A percentile compares a stretch with the other conserved stretches of the same genome.
phyloP scores from a whole-genome alignment of 2,329 filamentous ascomycete genomes.

The Fusarium transvaalense region DNA sequence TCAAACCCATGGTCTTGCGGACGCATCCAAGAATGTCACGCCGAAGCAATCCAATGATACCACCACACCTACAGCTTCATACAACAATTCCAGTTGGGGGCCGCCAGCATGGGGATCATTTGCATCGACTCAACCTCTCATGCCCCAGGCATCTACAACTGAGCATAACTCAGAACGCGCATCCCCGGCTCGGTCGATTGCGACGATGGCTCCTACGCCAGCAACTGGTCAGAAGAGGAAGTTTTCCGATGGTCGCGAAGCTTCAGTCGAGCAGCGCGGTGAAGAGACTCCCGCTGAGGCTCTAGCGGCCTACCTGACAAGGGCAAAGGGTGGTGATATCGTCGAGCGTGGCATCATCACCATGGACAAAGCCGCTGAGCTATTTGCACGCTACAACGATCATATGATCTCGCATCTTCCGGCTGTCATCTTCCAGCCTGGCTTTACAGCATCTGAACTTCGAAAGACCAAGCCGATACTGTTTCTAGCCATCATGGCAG shows the following conservation, averaged over 20 bases:
- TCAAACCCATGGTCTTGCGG: conserved; percentile 13
- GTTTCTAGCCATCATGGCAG: conserved; percentile 78
- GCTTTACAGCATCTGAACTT: conserved; percentile 66
- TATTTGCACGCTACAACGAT: conserved; percentile 70
- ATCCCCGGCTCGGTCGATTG: conserved; percentile 16
- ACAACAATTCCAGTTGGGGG: conserved; percentile 28
- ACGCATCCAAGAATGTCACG: conserved; percentile 23
- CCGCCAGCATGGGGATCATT: conserved; percentile 38
- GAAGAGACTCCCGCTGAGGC: conserved; percentile 36
- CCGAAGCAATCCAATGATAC: conserved; percentile 24
- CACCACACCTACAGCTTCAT: conserved; percentile 7
- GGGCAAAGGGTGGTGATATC: conserved; percentile 59
- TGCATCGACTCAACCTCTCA: conserved; percentile 26
- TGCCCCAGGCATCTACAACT: conserved; percentile 8
- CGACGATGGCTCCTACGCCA: conserved; percentile 21
- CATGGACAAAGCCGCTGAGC: conserved; percentile 64
- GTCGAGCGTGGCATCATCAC: conserved; percentile 72
- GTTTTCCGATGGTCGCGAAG: conserved; percentile 43
- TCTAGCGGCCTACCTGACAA: conserved; percentile 42
- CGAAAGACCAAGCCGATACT: conserved; percentile 72
- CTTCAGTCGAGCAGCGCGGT: conserved; percentile 25
- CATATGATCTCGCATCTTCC: conserved; percentile 73
- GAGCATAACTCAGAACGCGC: conserved; percentile 35
- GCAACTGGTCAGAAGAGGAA: conserved; percentile 52
- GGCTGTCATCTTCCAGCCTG: conserved; percentile 69